Percentiles rank a stretch among this genome's conserved stretches.
These are phyloP conservation scores for Xylariaceae sp. DNA, from an alignment of 2,329 filamentous ascomycete genomes.

Conservation along the genomic window DNA sequence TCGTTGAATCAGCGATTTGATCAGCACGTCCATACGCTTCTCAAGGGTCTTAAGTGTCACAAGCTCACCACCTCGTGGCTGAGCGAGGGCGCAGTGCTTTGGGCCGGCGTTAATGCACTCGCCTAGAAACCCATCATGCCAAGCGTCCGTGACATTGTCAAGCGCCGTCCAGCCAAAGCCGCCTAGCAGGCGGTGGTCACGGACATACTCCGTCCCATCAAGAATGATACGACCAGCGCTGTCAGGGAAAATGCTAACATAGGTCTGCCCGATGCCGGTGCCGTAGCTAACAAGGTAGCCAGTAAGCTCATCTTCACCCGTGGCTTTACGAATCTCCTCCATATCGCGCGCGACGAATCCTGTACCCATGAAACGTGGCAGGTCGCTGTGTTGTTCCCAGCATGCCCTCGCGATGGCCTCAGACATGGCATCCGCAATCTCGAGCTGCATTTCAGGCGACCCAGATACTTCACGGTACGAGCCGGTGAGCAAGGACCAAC, in stretches of 20 bases:
- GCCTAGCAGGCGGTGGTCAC: conserved; percentile 42
- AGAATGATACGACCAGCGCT: conserved; percentile 46
- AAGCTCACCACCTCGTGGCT: conserved; percentile 23
- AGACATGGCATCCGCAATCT: conserved; percentile 43
- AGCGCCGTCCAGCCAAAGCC: conserved; percentile 46
- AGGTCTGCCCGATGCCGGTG: conserved; percentile 50
- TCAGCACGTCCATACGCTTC: conserved; percentile 36
- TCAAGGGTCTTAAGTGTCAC: conserved; percentile 37
- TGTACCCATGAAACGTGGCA: conserved; percentile 44
- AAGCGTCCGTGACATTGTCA: conserved; percentile 47
- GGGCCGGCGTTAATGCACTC: conserved; percentile 47
- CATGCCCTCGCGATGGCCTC: conserved; percentile 43
- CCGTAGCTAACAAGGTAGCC: conserved; percentile 50
- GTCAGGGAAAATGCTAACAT: conserved; percentile 47
- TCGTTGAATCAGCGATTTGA: conserved; percentile 35
- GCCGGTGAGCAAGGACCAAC: conserved; percentile 39
- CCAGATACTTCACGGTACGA: conserved; percentile 38
- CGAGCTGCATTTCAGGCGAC: conserved; percentile 36
- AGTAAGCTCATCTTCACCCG: conserved; percentile 45
- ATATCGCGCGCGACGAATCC: conserved; percentile 46
- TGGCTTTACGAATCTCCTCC: conserved; percentile 44
- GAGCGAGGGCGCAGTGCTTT: conserved; percentile 42
- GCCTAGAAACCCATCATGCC: conserved; percentile 47
- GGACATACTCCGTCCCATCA: conserved; percentile 46
- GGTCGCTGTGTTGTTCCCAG: conserved; percentile 39